Evolutionary conservation across 129 eudicot genomes (phyloP).

Genomic region (Escallonia rubra): DNA sequence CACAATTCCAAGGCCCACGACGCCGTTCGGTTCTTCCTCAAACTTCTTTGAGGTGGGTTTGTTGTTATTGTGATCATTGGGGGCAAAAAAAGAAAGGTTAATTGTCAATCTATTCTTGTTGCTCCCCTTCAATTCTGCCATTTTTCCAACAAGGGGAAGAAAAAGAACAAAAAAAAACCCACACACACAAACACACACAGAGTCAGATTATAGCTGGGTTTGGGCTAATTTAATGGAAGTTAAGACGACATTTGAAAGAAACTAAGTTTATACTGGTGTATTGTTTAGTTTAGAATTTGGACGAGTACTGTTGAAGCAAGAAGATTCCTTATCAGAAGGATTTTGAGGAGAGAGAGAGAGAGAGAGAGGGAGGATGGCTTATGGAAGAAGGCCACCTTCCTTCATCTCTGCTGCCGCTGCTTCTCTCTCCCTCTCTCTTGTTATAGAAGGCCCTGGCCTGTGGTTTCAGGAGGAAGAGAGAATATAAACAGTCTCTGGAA

Average conservation of each 20-base stretch:
- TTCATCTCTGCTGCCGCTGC: constrained; percentile 36
- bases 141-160: constrained; percentile 16
- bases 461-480: constrained; percentile 24
- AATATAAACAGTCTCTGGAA: constrained; percentile 33
- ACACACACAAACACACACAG: no score
- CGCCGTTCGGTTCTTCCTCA: constrained; percentile 50
- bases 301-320: constrained; percentile 2
- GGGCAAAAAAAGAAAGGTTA: constrained; percentile 50
- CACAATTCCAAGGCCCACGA: constrained; percentile 70
- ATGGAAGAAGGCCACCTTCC: constrained; percentile 36
- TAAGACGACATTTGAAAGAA: constrained; percentile 12
- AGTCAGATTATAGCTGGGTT: no score
- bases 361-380: constrained; percentile 35
- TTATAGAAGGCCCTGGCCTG: background rate
- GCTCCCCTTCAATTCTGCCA: constrained; percentile 33
- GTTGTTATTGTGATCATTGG: constrained; percentile 24
- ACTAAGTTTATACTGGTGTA: no score
- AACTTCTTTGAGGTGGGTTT: constrained; percentile 25
- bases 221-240: background rate
- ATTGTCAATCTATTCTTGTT: constrained; percentile 45
- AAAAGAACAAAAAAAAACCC: background rate
- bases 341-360: constrained; percentile 18
- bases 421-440: constrained; percentile 11
- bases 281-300: background rate
- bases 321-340: background rate